A percentile compares a stretch with the other conserved stretches of the same genome.
These are phyloP conservation scores for Aspergillus arachidicola DNA, from an alignment of 2,329 filamentous ascomycete genomes.

Conservation along the genomic window DNA sequence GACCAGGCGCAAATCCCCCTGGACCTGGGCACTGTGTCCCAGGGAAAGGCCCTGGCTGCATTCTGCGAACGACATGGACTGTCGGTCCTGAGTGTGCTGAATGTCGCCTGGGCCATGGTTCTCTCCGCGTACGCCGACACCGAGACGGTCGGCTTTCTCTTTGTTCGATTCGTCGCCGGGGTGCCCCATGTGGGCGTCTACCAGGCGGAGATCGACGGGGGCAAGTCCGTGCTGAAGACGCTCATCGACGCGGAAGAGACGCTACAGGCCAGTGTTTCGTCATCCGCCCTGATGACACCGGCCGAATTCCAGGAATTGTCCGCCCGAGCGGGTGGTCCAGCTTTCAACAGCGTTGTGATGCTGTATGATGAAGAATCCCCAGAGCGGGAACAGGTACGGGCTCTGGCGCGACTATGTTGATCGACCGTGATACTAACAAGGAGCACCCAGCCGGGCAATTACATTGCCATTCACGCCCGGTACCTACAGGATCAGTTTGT, in stretches of 20 bases:
- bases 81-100: not conserved
- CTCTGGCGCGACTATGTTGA: not conserved
- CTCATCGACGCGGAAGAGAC: not conserved
- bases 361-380: not conserved
- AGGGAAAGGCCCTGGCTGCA: not conserved
- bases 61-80: not conserved
- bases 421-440: not conserved
- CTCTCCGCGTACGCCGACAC: not conserved
- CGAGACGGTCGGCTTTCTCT: constrained; percentile 1
- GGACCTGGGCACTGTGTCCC: not conserved
- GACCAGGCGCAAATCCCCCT: not conserved
- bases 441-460: not conserved
- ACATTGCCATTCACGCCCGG: not conserved
- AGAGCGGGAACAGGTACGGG: not conserved
- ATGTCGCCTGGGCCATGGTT: constrained; percentile 4
- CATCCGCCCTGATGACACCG: not conserved
- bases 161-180: not conserved
- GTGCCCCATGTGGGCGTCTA: constrained; percentile 1
- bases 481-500: not conserved
- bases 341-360: not conserved
- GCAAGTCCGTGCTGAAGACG: not conserved
- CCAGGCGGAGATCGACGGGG: not conserved
- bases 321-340: not conserved
- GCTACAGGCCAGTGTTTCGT: not conserved
- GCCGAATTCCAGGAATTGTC: not conserved